These are phyloP conservation scores for Hyphopichia fennica DNA, from an alignment of 1,139 yeast genomes.

Conservation along the genomic window DNA sequence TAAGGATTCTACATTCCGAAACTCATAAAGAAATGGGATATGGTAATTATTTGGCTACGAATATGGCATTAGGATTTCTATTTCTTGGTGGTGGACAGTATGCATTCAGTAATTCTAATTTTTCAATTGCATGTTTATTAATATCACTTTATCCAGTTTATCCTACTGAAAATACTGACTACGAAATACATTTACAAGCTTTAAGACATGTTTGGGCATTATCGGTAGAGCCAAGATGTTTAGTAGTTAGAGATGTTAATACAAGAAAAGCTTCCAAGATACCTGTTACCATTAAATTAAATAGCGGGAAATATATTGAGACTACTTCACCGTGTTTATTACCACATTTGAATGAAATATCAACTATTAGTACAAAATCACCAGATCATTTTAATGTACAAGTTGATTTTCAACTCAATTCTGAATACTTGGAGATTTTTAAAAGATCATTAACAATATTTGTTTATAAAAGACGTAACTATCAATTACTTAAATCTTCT, in stretches of 20 bases:
- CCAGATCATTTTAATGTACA: constrained; percentile 45
- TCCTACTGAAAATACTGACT: constrained; percentile 47
- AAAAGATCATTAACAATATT: constrained; percentile 46
- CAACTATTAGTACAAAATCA: constrained; percentile 40
- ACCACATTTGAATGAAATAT: constrained; percentile 57
- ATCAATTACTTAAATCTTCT: constrained; percentile 38
- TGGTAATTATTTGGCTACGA: constrained; percentile 78
- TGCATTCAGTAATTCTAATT: constrained; percentile 64
- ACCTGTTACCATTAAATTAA: constrained; percentile 46
- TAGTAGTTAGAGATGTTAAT: constrained; percentile 69
- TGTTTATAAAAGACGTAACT: constrained; percentile 48
- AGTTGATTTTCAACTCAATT: constrained; percentile 39
- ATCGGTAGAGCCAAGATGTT: constrained; percentile 78
- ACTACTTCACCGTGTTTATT: constrained; percentile 64
- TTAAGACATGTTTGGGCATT: constrained; percentile 90
- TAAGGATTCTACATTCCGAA: constrained; percentile 66
- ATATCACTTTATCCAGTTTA: constrained; percentile 76
- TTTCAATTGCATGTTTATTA: constrained; percentile 72
- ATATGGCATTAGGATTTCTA: constrained; percentile 81
- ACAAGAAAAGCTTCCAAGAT: constrained; percentile 54
- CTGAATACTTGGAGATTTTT: constrained; percentile 43
- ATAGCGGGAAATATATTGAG: constrained; percentile 32
- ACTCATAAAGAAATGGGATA: constrained; percentile 50
- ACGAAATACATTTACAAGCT: constrained; percentile 76
- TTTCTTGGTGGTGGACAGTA: constrained; percentile 93